These are phyloP conservation scores for Aspergillus carbonarius DNA, from an alignment of 2,329 filamentous ascomycete species.

Conservation along the genomic window DNA sequence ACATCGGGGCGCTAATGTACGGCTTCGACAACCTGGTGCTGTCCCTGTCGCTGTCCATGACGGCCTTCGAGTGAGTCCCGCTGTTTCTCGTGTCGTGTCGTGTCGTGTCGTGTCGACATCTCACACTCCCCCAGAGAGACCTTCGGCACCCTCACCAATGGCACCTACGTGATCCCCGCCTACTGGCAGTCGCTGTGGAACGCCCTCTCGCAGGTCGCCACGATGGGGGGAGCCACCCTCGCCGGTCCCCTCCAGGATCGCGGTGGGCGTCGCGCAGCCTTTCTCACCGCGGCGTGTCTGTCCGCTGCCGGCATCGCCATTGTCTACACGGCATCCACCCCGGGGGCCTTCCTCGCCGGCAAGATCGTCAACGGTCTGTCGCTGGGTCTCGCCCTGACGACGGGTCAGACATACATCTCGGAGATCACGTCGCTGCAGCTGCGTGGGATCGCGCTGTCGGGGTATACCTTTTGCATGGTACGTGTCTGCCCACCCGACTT, in stretches of 20 bases:
- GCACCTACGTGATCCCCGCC: not conserved
- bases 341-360: not conserved
- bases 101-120: not conserved
- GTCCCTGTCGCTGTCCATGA: conserved; percentile 1
- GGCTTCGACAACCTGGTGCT: conserved; percentile 6
- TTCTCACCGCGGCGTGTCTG: not conserved
- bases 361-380: conserved; percentile 4
- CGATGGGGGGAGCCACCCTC: not conserved
- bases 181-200: conserved; percentile 9
- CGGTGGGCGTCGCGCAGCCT: not conserved
- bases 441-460: not conserved
- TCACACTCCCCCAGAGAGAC: not conserved
- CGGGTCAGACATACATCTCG: not conserved
- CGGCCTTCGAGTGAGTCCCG: not conserved
- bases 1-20: conserved; percentile 3
- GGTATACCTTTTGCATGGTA: conserved; percentile 4
- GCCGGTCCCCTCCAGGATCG: conserved; percentile 1
- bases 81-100: not conserved
- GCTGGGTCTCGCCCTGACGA: not conserved
- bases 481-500: too few species aligned
- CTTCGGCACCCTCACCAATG: not conserved
- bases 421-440: not conserved
- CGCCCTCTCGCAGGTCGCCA: not conserved
- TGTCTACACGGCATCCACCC: not conserved
- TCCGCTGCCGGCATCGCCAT: conserved; percentile 1